These are phyloP conservation scores for Castanea crenata DNA, from an alignment of 306 rosid species.

Conservation along the genomic window DNA sequence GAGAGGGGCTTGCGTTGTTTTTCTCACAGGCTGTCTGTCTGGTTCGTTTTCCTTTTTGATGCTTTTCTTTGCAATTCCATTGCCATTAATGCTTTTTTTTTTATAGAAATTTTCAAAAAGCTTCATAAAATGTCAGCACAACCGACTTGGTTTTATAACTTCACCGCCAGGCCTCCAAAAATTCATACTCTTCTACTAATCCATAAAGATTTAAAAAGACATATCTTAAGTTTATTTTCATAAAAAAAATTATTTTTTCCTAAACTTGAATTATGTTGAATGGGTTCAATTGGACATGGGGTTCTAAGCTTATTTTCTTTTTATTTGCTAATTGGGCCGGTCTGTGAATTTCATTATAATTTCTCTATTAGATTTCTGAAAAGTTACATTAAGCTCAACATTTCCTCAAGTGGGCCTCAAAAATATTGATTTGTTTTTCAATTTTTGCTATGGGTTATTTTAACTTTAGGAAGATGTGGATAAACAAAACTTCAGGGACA, in stretches of 20 bases:
- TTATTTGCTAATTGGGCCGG: not conserved
- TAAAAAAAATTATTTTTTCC: too few species aligned
- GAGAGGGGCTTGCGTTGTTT: not conserved
- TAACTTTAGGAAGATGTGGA: not conserved
- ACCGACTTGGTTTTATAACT: slow-evolving; percentile 2
- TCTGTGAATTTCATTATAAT: not conserved
- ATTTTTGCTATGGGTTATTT: not conserved
- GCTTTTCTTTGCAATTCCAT: slow-evolving; percentile 14
- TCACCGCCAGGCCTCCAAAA: not conserved
- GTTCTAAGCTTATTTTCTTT: not conserved
- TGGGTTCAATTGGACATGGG: too few species aligned
- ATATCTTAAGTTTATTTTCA: too few species aligned
- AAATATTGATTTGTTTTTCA: not conserved
- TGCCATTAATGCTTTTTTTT: slow-evolving; percentile 41
- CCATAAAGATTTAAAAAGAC: too few species aligned
- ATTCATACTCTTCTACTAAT: not conserved
- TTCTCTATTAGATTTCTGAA: not conserved
- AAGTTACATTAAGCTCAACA: not conserved
- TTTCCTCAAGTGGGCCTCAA: slow-evolving; percentile 3
- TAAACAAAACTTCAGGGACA: not conserved
- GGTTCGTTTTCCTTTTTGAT: slow-evolving; percentile 13
- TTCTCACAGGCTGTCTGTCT: slow-evolving; percentile 1
- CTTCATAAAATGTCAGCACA: slow-evolving; percentile 20
- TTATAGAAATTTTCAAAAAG: slow-evolving; percentile 9
- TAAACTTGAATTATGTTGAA: too few species aligned